These are phyloP conservation scores for Cladosporium sp. DNA, from an alignment of 2,329 filamentous ascomycete genomes.

Conservation along the genomic window DNA sequence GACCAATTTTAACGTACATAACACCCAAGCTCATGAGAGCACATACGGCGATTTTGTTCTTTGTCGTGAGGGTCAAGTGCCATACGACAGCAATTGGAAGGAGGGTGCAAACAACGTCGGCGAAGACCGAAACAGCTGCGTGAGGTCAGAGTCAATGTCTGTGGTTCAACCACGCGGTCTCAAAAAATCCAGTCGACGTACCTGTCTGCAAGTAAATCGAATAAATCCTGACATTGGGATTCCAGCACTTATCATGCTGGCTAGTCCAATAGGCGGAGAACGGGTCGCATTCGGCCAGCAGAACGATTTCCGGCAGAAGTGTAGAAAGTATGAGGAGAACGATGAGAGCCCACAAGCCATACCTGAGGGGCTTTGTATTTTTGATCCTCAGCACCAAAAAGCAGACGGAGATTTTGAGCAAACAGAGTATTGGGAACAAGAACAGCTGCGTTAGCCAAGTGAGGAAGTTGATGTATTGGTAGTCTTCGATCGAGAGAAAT, in stretches of 20 bases:
- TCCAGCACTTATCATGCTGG: conserved; percentile 22
- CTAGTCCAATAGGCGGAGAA: conserved; percentile 24
- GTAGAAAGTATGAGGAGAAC: conserved; percentile 22
- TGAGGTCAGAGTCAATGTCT: neutral
- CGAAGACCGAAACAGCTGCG: conserved; percentile 24
- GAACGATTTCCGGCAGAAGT: conserved; percentile 20
- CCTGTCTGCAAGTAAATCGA: conserved; percentile 27
- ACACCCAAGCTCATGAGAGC: conserved; percentile 25
- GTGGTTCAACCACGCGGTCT: neutral
- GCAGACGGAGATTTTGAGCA: conserved; percentile 42
- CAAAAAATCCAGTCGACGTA: conserved; percentile 20
- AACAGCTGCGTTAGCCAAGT: conserved; percentile 38
- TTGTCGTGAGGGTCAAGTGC: conserved; percentile 21
- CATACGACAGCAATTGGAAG: conserved; percentile 25
- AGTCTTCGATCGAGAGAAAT: conserved; percentile 28
- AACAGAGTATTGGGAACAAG: conserved; percentile 37
- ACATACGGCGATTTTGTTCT: conserved; percentile 25
- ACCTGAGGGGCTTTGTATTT: conserved; percentile 29
- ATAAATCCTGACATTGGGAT: conserved; percentile 25
- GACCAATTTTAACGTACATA: neutral
- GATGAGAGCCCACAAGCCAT: conserved; percentile 28
- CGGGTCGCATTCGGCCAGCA: conserved; percentile 26
- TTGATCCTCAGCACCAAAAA: conserved; percentile 41
- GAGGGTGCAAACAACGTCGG: conserved; percentile 25
- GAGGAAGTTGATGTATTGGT: conserved; percentile 32